These are phyloP conservation scores for Hymenoscyphus salicellus DNA, from an alignment of 2,329 filamentous ascomycete species.

Conservation along the genomic window DNA sequence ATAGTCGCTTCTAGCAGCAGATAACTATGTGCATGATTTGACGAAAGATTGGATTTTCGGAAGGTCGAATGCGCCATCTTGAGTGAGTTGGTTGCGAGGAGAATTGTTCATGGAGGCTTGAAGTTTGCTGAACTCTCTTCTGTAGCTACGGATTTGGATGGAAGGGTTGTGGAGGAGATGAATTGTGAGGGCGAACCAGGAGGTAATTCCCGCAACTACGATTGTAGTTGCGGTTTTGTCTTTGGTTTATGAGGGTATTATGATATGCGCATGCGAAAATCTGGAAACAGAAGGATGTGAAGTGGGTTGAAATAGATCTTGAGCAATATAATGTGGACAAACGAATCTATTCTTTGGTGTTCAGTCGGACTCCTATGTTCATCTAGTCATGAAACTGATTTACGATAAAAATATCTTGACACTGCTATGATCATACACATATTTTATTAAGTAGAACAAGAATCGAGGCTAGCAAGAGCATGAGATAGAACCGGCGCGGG, in stretches of 20 bases:
- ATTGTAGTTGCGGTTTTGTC: too few relatives aligned
- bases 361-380: too few relatives aligned
- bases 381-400: not conserved
- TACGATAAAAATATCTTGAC: not conserved
- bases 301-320: too few relatives aligned
- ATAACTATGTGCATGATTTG: not conserved
- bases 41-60: not conserved
- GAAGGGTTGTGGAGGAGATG: not conserved
- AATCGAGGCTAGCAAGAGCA: not conserved
- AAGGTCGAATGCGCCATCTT: not conserved
- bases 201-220: not conserved
- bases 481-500: not conserved
- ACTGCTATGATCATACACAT: too few relatives aligned
- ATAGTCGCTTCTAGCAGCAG: not conserved
- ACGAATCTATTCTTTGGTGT: not conserved
- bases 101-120: not conserved
- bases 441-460: too few relatives aligned
- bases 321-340: too few relatives aligned
- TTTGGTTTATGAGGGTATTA: too few relatives aligned
- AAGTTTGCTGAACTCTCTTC: not conserved
- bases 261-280: too few relatives aligned
- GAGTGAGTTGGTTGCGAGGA: not conserved
- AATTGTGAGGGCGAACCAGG: not conserved
- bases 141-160: not conserved
- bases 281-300: not conserved